Base-by-base conservation (phyloP, 441 rosid species). In the Lepidium campestre region DNA sequence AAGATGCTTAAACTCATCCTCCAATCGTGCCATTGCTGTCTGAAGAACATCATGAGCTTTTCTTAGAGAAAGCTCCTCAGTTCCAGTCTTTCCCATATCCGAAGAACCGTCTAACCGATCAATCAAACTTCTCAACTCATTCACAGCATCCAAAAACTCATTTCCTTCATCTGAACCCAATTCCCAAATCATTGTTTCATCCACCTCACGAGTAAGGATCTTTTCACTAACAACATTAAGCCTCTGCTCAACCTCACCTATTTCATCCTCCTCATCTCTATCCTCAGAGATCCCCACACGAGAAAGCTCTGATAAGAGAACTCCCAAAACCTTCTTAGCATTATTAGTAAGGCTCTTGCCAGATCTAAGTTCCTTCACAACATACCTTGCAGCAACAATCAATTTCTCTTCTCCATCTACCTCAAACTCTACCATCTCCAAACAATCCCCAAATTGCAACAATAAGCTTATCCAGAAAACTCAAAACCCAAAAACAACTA, bases 101-200 rank as follows among this genome's bases (percentile, higher is more conserved):
- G 10, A 18, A 67, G 70, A 75, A 52, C 61, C 57, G 52, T 87
- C 93, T 17, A 90, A 65, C 67, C 50, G 73, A 56, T 80, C 85
- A 3, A 75, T 82, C 86, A 87, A 75, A 53, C 65, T 78, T 52
- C 78, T 70, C 40, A 81, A 77, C 57, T 86, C 97, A 57, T 82
- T 81, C 12, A 71, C 86, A 13, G 86, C 82, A 75, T 81, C 70
- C 18, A 93, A 65, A 72, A 80, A 93, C 31, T 83, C 77, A 22
- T 11, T 34, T 37, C 80, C 85, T 77, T 83, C 90, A 39, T 78
- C 79, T 3, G 77, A 79, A 46, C 92, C 88, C 0, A 73, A 79
- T 48, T 89, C 90, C 93, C 96, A 91, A 39, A 89, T 86, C 89
- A 87, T 86, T 1, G 92, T 80, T 67, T 89, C 85, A 75, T 83